Conservation (phyloP, 2,329 filamentous ascomycete genomes). For the Neophaeococcomyces mojaviensis region DNA sequence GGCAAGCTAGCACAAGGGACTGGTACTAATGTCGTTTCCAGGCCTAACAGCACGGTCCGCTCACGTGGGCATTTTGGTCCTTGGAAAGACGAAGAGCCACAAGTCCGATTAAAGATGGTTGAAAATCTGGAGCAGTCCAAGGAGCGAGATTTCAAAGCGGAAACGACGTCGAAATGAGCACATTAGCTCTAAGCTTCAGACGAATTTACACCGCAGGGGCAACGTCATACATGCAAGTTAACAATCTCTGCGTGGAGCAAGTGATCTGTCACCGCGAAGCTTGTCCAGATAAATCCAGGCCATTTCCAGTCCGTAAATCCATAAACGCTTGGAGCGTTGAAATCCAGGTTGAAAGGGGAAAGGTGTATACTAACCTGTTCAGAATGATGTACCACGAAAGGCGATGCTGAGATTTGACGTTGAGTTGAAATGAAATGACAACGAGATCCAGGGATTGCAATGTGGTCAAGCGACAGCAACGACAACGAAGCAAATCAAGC, state of each 20-base stretch:
- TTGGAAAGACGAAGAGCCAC: background rate
- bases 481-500: constrained; percentile 1
- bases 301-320: background rate
- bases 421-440: background rate
- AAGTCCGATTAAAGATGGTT: background rate
- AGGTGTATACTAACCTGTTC: constrained; percentile 6
- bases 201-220: background rate
- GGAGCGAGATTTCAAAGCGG: background rate
- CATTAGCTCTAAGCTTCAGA: constrained; percentile 1
- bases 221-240: background rate
- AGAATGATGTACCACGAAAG: background rate
- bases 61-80: background rate
- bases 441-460: background rate
- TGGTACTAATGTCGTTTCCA: background rate
- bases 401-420: constrained; percentile 2
- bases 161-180: background rate
- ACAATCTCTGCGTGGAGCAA: background rate
- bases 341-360: background rate
- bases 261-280: background rate
- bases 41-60: background rate
- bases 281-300: background rate
- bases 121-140: background rate
- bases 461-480: background rate
- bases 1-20: background rate
- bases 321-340: background rate